Evolutionary conservation across 352 stramenopile species (phyloP).

Genomic region (Phytophthora constricta): DNA sequence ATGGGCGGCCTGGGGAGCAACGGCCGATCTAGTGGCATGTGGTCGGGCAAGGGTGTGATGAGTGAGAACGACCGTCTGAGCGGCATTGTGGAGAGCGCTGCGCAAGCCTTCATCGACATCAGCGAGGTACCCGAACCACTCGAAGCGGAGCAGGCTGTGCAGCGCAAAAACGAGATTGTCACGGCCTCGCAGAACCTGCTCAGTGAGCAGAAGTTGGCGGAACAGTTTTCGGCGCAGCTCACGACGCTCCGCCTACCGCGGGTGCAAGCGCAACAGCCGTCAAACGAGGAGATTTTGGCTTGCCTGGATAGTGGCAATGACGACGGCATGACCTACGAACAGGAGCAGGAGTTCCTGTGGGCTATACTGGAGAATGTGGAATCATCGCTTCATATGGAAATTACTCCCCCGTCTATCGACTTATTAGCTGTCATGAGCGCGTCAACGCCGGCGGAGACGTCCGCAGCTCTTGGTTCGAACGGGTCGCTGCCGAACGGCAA

Average conservation of each 20-base stretch:
- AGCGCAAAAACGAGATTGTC: conserved; percentile 83
- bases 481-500: conserved; percentile 45
- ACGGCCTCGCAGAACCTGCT: conserved; percentile 52
- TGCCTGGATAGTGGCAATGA: conserved; percentile 55
- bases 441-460: conserved; percentile 35
- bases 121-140: conserved; percentile 82
- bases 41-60: conserved; percentile 59
- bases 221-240: conserved; percentile 60
- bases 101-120: conserved; percentile 85
- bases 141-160: conserved; percentile 75
- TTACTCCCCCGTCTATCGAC: conserved; percentile 59
- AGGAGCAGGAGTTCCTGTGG: conserved; percentile 62
- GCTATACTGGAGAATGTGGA: conserved; percentile 51
- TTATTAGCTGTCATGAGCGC: conserved; percentile 72
- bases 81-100: conserved; percentile 77
- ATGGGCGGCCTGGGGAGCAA: conserved; percentile 48
- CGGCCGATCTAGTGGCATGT: conserved; percentile 52
- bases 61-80: conserved; percentile 82
- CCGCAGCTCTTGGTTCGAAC: conserved; percentile 31
- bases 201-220: conserved; percentile 57
- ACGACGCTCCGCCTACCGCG: conserved; percentile 50
- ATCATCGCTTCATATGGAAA: conserved; percentile 56
- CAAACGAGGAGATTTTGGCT: conserved; percentile 55
- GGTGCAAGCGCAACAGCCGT: conserved; percentile 26
- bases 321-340: conserved; percentile 57